Percentiles rank a stretch among this genome's conserved stretches.
phyloP scores from a whole-genome alignment of 148 eudicot genomes.

The Talinum fruticosum region DNA sequence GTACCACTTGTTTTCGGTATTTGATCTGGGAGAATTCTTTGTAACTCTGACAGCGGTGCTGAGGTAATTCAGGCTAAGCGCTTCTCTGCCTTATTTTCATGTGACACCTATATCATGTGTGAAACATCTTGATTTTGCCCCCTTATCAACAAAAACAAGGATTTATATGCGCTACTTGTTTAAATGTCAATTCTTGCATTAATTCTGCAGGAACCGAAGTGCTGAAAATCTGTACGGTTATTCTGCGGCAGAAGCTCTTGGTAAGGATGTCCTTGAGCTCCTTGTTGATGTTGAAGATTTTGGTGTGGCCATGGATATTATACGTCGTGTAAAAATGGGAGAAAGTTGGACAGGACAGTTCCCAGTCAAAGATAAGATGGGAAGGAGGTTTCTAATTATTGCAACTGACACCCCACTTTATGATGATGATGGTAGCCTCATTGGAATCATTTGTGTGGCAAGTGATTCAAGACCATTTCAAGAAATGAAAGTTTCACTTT shows the following conservation, averaged over 20 bases:
- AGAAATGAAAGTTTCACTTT: constrained; percentile 32
- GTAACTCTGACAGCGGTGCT: neutral
- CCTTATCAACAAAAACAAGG: neutral
- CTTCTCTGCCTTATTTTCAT: constrained; percentile 3
- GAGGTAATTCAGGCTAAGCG: neutral
- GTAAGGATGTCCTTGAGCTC: constrained; percentile 47
- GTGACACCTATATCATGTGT: neutral
- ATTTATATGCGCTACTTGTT: neutral
- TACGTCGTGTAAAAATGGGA: constrained; percentile 55
- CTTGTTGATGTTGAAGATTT: constrained; percentile 49
- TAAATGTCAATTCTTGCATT: constrained; percentile 22
- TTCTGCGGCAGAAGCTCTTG: constrained; percentile 75
- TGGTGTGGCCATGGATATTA: constrained; percentile 43
- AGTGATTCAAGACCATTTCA: constrained; percentile 59
- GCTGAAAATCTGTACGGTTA: constrained; percentile 87
- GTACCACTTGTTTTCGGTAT: too few relatives aligned
- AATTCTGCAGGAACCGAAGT: constrained; percentile 64
- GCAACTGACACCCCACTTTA: constrained; percentile 79
- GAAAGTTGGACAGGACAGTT: constrained; percentile 89
- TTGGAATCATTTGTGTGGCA: constrained; percentile 78
- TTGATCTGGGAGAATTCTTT: too few relatives aligned
- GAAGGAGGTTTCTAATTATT: constrained; percentile 46
- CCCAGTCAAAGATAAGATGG: constrained; percentile 66
- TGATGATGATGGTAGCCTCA: constrained; percentile 70
- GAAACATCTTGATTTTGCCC: neutral